Base-by-base conservation (phyloP, 2,329 filamentous ascomycete genomes). In the Pseudogymnoascus sp. region DNA sequence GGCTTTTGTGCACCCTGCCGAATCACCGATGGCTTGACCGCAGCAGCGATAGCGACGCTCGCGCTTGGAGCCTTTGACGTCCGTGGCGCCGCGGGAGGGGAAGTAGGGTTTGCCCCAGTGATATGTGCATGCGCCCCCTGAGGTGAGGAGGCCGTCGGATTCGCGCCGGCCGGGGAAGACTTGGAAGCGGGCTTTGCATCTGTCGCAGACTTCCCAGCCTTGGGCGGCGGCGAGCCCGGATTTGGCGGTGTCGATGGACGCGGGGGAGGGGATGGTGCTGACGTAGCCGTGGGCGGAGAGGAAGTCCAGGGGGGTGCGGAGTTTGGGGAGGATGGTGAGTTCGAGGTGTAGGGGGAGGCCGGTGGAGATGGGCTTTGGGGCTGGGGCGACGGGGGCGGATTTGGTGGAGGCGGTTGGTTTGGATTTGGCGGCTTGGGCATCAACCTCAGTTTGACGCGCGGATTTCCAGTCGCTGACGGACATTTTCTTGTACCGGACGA, bases 141-240 rank as follows among this genome's bases (percentile, higher is more conserved):
- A 88, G 0, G 90, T 83, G 14, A 96, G 82, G 2, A 89, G 81
- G 0, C 86, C 87, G 52, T 96, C 94, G 67, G 87, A 82, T 63
- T 87, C 83, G 61, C 92, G 84, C 42, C 93, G 86, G 3, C 92
- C 91, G 0, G 92, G 91, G 67, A 96, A 97, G 3, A 96, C 91
- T 70, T 96, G 91, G 70, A 99, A 99, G 22, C 93, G 86, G 35
- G 86, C 85, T 42, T 81, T 81, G 75, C 94, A 99, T 19, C 94
- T 87, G 70, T 96, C 92, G 70, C 94, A 99, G 59, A 85, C 82
- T 75, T 99, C 94, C 81, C 88, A 96, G 58, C 90, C 90, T 60
- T 85, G 82, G 11, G 88, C 84, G 6, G 85, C 80, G 58, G 84
- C 78, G 0, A 91, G 80, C 0, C 86, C 91, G 45, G 82, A 80